These are phyloP conservation scores for Lichtheimia ramosa DNA, from an alignment of 371 early-diverging fungal species.

Conservation along the genomic window DNA sequence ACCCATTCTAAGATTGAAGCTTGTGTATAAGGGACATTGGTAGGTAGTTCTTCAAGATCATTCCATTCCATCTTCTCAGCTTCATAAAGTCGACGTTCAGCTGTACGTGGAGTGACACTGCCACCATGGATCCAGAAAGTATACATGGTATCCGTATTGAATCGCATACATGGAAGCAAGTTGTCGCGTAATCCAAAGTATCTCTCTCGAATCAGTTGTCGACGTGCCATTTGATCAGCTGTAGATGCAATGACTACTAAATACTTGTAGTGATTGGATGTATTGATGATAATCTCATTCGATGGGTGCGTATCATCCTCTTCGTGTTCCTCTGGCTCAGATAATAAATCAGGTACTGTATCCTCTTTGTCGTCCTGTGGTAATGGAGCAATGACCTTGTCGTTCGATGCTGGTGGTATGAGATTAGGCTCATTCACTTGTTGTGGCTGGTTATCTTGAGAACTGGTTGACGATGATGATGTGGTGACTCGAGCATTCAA, in stretches of 20 bases:
- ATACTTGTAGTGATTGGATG: constrained; percentile 37
- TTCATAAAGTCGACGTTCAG: constrained; percentile 40
- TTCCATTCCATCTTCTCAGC: constrained; percentile 59
- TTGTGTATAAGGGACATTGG: constrained; percentile 25
- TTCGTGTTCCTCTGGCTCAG: background rate
- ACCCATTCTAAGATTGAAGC: constrained; percentile 31
- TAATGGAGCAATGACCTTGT: background rate
- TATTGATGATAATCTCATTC: constrained; percentile 21
- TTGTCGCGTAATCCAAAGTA: constrained; percentile 57
- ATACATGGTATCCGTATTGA: constrained; percentile 43
- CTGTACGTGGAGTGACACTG: constrained; percentile 26
- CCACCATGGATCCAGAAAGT: constrained; percentile 55
- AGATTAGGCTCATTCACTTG: too few species aligned
- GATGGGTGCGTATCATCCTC: background rate
- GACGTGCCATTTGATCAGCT: constrained; percentile 32
- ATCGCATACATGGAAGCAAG: constrained; percentile 41
- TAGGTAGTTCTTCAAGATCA: constrained; percentile 33
- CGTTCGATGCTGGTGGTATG: background rate
- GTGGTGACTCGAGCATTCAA: constrained; percentile 11
- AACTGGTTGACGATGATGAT: background rate
- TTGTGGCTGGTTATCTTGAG: background rate
- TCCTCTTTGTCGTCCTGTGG: background rate
- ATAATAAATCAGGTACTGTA: too few species aligned
- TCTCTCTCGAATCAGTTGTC: constrained; percentile 45
- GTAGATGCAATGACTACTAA: constrained; percentile 53